phyloP scores from a whole-genome alignment of 768 basidiomycete species.

The Stropharia rugosoannulata region DNA sequence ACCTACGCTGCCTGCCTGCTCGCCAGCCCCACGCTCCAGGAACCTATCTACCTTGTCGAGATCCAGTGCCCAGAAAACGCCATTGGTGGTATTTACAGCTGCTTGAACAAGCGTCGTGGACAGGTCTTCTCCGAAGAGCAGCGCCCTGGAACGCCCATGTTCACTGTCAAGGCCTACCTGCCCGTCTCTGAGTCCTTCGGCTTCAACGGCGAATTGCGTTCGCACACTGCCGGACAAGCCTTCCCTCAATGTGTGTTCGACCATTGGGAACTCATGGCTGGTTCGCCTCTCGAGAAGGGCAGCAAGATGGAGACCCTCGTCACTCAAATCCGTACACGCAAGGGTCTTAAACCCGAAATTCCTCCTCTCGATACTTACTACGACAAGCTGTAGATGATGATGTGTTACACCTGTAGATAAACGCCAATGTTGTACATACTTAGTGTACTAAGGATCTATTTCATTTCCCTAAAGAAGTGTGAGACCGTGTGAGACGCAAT shows the following conservation, averaged over 20 bases:
- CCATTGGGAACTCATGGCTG: constrained; percentile 86
- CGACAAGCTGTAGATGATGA: constrained; percentile 76
- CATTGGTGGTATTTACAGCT: constrained; percentile 95
- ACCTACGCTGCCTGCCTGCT: constrained; percentile 95
- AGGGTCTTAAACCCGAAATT: constrained; percentile 96
- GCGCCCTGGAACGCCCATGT: constrained; percentile 96
- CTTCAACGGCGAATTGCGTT: constrained; percentile 95
- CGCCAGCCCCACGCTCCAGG: constrained; percentile 88
- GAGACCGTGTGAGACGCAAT: constrained; percentile 12
- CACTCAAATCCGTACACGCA: constrained; percentile 79
- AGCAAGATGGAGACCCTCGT: constrained; percentile 89
- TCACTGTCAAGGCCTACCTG: constrained; percentile 97
- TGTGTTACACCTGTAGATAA: constrained; percentile 14
- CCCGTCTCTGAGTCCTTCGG: constrained; percentile 93
- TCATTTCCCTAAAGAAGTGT: background rate
- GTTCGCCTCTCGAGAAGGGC: constrained; percentile 86
- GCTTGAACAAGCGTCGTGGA: constrained; percentile 94
- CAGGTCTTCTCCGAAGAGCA: constrained; percentile 99
- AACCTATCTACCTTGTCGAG: constrained; percentile 97
- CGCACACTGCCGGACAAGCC: constrained; percentile 92
- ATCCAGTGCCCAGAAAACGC: constrained; percentile 98
- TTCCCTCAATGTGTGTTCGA: constrained; percentile 97
- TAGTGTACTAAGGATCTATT: constrained; percentile 20
- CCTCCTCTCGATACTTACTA: constrained; percentile 88
- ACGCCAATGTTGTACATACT: constrained; percentile 18